Evolutionary conservation across 768 basidiomycete species (phyloP).

Genomic region (Pulveroboletus sp.): DNA sequence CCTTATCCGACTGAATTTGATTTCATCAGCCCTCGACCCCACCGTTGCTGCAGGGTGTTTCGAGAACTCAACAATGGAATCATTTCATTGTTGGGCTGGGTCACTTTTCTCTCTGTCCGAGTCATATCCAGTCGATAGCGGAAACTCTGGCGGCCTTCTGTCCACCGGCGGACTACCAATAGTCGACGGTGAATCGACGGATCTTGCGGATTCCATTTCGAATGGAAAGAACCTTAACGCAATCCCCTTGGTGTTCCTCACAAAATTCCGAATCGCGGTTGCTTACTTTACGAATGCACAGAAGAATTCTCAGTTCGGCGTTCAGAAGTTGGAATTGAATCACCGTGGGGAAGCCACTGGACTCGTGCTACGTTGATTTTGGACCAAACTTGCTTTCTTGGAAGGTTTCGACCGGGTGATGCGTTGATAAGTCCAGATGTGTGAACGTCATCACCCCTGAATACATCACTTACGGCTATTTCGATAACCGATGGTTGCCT

Average conservation of each 20-base stretch:
- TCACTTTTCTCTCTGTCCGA: conserved; percentile 51
- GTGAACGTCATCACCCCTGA: conserved; percentile 47
- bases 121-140: conserved; percentile 48
- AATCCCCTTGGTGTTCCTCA: conserved; percentile 48
- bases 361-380: conserved; percentile 45
- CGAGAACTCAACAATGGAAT: conserved; percentile 46
- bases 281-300: conserved; percentile 57
- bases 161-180: conserved; percentile 55
- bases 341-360: no score
- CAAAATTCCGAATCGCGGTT: conserved; percentile 43
- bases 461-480: conserved; percentile 51
- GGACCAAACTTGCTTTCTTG: conserved; percentile 55
- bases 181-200: conserved; percentile 45
- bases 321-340: no score
- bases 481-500: conserved; percentile 57
- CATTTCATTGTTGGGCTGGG: conserved; percentile 44
- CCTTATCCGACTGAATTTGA: conserved; percentile 17
- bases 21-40: conserved; percentile 46
- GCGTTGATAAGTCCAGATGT: no score
- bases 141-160: conserved; percentile 41
- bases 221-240: conserved; percentile 41
- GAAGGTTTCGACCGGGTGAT: conserved; percentile 40
- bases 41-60: conserved; percentile 47
- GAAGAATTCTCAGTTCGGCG: conserved; percentile 47
- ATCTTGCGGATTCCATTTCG: conserved; percentile 48